Conservation (phyloP, 225 moss, liverwort and hornwort species). For the Neckera pumila region DNA sequence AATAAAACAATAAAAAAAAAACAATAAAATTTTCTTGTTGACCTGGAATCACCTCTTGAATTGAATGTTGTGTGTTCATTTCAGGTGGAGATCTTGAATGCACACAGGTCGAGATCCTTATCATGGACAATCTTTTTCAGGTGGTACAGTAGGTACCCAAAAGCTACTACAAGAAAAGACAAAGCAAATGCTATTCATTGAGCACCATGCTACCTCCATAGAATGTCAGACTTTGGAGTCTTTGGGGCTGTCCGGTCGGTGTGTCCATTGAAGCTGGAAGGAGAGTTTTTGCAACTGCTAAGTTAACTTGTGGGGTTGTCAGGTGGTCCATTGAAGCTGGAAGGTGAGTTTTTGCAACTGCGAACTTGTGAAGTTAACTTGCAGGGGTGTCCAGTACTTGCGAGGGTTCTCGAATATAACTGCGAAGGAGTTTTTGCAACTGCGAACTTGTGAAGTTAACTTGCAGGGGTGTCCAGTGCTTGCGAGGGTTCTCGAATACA, state of each 20-base stretch:
- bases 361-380: too few species aligned
- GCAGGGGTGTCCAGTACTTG: too few species aligned
- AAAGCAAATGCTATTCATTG: background rate
- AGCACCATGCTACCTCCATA: background rate
- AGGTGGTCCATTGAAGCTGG: too few species aligned
- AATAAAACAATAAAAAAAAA: too few species aligned
- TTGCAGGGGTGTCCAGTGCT: background rate
- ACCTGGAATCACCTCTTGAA: background rate
- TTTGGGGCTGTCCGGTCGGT: too few species aligned
- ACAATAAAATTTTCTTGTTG: background rate
- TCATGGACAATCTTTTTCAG: background rate
- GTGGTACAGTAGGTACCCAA: background rate
- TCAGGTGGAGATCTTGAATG: background rate
- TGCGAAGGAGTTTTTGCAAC: too few species aligned
- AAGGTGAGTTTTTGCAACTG: too few species aligned
- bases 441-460: too few species aligned
- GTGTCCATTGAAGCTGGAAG: background rate
- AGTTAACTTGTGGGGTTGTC: too few species aligned
- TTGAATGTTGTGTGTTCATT: background rate
- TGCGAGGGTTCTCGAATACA: too few species aligned
- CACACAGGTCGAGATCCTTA: background rate
- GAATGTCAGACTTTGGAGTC: background rate
- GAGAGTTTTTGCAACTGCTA: background rate
- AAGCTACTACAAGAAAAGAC: background rate
- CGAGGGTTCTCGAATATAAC: too few species aligned